phyloP scores from a whole-genome alignment of 2,329 filamentous ascomycete species.

The Colletotrichum sp. region DNA sequence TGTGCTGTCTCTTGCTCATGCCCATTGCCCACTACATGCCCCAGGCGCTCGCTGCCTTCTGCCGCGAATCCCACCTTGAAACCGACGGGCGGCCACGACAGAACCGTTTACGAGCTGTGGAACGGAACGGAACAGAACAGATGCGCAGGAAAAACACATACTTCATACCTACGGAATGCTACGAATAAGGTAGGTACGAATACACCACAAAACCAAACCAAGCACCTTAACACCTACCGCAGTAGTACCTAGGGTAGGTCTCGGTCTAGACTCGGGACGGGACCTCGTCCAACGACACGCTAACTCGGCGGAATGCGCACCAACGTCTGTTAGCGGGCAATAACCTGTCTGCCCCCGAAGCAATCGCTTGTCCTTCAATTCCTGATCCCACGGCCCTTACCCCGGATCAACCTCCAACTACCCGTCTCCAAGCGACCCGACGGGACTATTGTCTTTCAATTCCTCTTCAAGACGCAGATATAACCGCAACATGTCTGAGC shows the following conservation, averaged over 20 bases:
- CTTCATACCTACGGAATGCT: not conserved
- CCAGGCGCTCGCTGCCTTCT: not conserved
- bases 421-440: not conserved
- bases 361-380: not conserved
- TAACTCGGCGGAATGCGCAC: not conserved
- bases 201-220: not conserved
- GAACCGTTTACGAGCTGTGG: not conserved
- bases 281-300: not conserved
- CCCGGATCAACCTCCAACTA: not conserved
- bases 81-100: not conserved
- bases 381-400: not conserved
- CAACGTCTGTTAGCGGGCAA: not conserved
- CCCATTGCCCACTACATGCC: not conserved
- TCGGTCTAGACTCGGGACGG: not conserved
- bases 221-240: not conserved
- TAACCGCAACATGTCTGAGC: not conserved
- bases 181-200: not conserved
- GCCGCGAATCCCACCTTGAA: not conserved
- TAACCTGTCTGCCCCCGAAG: not conserved
- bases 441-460: not conserved
- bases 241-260: not conserved
- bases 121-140: not conserved
- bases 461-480: not conserved
- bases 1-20: not conserved
- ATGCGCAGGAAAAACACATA: not conserved